phyloP scores from a whole-genome alignment of 306 rosid species.

The Phaseolus lunatus region DNA sequence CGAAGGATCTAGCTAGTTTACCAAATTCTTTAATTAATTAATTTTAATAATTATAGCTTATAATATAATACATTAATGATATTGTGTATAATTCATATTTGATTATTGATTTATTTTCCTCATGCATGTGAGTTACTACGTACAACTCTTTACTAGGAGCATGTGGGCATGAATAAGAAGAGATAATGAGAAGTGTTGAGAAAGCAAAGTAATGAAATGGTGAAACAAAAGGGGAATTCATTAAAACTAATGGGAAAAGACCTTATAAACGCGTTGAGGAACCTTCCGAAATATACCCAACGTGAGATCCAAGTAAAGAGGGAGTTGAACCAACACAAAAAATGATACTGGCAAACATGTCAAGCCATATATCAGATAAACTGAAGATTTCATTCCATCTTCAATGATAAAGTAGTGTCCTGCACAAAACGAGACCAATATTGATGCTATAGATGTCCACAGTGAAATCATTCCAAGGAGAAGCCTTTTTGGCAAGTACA shows the following conservation, averaged over 20 bases:
- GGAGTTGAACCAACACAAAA: constrained; percentile 30
- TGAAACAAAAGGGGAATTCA: too few species aligned
- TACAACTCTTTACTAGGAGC: too few species aligned
- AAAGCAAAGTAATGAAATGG: too few species aligned
- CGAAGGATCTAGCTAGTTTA: too few species aligned
- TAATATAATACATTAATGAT: too few species aligned
- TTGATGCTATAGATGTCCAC: constrained; percentile 28
- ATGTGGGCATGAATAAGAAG: too few species aligned
- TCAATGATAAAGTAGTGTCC: constrained; percentile 38
- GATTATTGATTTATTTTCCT: too few species aligned
- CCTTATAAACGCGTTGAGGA: constrained; percentile 33
- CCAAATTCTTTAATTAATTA: too few species aligned
- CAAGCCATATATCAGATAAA: constrained; percentile 32
- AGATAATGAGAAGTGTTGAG: too few species aligned
- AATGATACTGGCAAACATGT: constrained; percentile 41
- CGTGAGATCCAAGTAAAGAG: constrained; percentile 37
- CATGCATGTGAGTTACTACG: too few species aligned
- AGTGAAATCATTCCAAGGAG: constrained; percentile 42
- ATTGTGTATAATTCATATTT: too few species aligned
- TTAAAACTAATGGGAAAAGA: constrained; percentile 2
- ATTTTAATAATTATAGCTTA: too few species aligned
- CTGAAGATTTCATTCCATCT: not conserved
- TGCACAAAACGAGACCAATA: constrained; percentile 41
- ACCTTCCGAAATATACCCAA: constrained; percentile 32
- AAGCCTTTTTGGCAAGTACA: constrained; percentile 40